Evolutionary conservation across 495 filamentous ascomycete genomes (phyloP).

Genomic region (Xylaria grammica): DNA sequence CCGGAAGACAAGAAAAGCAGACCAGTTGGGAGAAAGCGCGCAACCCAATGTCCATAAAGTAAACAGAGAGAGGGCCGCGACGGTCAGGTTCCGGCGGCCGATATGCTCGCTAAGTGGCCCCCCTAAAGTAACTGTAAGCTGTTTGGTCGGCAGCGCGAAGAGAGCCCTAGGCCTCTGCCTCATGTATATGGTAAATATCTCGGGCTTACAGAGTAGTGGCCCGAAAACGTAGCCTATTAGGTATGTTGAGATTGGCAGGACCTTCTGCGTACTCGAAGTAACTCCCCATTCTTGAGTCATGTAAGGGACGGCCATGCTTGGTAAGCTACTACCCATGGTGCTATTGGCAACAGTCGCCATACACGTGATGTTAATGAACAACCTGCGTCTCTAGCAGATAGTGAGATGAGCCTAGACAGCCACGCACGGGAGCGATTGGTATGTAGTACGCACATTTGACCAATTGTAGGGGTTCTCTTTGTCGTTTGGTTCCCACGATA

Average conservation of each 20-base stretch:
- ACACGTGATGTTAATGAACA: slow-evolving; percentile 58
- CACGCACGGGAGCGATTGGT: neutral
- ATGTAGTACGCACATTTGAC: slow-evolving; percentile 42
- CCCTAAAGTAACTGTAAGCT: slow-evolving; percentile 35
- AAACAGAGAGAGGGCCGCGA: slow-evolving; percentile 66
- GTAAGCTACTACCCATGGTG: slow-evolving; percentile 72
- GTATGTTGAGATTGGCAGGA: slow-evolving; percentile 79
- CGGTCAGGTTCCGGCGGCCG: slow-evolving; percentile 67
- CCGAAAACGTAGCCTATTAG: slow-evolving; percentile 73
- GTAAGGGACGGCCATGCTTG: slow-evolving; percentile 64
- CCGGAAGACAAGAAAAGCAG: slow-evolving; percentile 69
- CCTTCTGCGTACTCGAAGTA: slow-evolving; percentile 58
- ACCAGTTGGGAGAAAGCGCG: slow-evolving; percentile 71
- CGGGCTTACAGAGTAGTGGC: slow-evolving; percentile 33
- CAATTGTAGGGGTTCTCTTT: slow-evolving; percentile 63
- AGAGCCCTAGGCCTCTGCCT: neutral
- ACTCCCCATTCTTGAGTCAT: slow-evolving; percentile 65
- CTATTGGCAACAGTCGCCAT: slow-evolving; percentile 73
- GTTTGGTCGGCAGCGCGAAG: slow-evolving; percentile 29
- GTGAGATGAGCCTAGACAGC: neutral
- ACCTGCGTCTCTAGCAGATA: slow-evolving; percentile 56
- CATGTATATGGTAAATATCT: neutral
- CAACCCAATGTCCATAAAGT: slow-evolving; percentile 71
- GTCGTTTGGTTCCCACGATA: slow-evolving; percentile 57
- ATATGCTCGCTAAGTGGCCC: slow-evolving; percentile 74